Base-by-base conservation (phyloP, 768 basidiomycete species). In the Mycena belliarum region DNA sequence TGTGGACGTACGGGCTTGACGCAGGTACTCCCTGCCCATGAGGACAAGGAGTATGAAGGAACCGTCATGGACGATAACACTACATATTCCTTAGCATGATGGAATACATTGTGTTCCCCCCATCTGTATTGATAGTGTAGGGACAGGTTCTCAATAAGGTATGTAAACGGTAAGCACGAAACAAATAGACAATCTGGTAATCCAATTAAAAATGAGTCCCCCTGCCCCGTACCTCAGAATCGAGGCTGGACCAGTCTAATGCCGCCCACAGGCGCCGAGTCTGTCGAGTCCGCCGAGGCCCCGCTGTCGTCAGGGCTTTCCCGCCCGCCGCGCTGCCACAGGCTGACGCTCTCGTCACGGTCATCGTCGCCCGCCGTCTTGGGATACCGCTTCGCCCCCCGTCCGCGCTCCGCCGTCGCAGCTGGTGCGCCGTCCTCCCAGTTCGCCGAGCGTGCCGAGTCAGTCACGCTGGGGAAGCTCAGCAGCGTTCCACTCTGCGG, bases 281-380 rank as follows among this genome's bases (percentile, higher is more conserved):
- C 49, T 32, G 43, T 20, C 7, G 59, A 46, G 23, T 52, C 43
- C 18, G 38, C 42, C 12, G 50, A 33, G 18, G 24, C 25, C 23
- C 37, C 28, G 8, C 37, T 55, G n/a, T 68, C 70, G 6, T 67
- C 69, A 24, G 60, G 60, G n/a, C 68, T 70, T 42, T 69, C 68
- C 29, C 54, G 58, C 46, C 63, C 57, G 21, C 53, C 55, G 37
- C 66, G 70, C 26, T 70, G 69, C 81, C 81, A 84, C 52, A 89
- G 63, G 47, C 84, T 79, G 49, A 80, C 68, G 52, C 82, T 84
- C 72, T 89, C 87, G 54, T 88, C 87, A 47, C 69, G 67, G 50
- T 89, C 87, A 63, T 84, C 82, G 4, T 78, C 76, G 0, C 75
- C 78, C 24, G 65, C 70, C n/a, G 76, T 79, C 50, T 74, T 76